Evolutionary conservation across 148 eudicot genomes (phyloP), one percentile per base, ranked within the genome.

Genomic region (Talinum fruticosum): DNA sequence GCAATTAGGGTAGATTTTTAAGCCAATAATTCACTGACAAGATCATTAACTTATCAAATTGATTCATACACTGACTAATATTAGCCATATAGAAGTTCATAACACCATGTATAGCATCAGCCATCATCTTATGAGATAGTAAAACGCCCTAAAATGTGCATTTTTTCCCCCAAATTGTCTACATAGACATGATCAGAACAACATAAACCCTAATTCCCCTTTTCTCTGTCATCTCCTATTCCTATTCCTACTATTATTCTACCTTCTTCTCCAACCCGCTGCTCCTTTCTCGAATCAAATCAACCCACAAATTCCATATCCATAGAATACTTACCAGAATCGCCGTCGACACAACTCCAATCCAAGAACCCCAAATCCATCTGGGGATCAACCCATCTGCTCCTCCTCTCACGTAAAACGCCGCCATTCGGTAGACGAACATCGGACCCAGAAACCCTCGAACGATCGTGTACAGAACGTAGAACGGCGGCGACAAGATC

Each of bases 281-380:
- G 66, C 4, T 70, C 77, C 80, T 86, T 69, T 89, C 90, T 33
- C 81, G 81, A 72, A 82, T 86, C 78, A 87, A 86, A 35, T 88
- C 90, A 13, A 91, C 69, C 97, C 97, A 93, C n/a, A 81, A 78
- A 80, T 87, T 88, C 29, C 78, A 78, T 65, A 91, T 79, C 96
- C 97, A 93, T 87, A 91, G 68, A 45, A 91, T 79, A 78, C 96
- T 91, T 23, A 88, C 97, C 29, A 78, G 75, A 71, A 93, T 89
- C 0, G 97, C 96, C 72, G 72, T 78, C 26, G 77, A 80, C 21
- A 93, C 90, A 0, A 93, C 93, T 26, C 54, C 57, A 26, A 91
- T 81, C 97, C 97, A 91, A 53, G 97, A 89, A 65, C 78, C 78
- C 92, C 93, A 91, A 78, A 86, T 74, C 97, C 97, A 93, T n/a